Percentiles rank a stretch among this genome's conserved stretches.
Conservation (phyloP, 805 yeast species). For the Hanseniaspora jakobsenii region DNA sequence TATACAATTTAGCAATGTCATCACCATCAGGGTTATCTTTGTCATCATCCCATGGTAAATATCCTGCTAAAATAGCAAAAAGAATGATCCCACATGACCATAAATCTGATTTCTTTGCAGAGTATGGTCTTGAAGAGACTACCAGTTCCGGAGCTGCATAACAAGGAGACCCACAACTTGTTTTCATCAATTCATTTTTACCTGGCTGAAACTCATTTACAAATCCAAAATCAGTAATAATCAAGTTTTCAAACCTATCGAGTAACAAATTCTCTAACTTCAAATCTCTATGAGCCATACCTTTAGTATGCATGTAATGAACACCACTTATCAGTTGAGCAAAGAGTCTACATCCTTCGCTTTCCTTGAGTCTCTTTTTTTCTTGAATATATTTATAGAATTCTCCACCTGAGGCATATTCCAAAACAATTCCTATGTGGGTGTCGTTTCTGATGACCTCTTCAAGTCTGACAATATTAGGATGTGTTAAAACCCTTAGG, state of each 20-base stretch:
- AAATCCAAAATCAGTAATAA: slow-evolving; percentile 88
- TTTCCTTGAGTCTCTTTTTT: slow-evolving; percentile 76
- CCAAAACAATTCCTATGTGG: slow-evolving; percentile 90
- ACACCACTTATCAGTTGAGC: slow-evolving; percentile 92
- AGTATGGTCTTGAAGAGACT: slow-evolving; percentile 72
- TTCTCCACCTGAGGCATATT: slow-evolving; percentile 96
- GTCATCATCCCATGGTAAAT: slow-evolving; percentile 94
- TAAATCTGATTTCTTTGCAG: slow-evolving; percentile 85
- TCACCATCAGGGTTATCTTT: slow-evolving; percentile 93
- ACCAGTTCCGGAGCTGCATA: slow-evolving; percentile 98
- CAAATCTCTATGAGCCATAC: slow-evolving; percentile 79
- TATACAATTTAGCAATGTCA: slow-evolving; percentile 79
- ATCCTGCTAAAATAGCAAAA: slow-evolving; percentile 95
- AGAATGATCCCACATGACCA: slow-evolving; percentile 96
- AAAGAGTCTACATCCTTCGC: slow-evolving; percentile 73
- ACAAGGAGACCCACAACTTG: slow-evolving; percentile 95
- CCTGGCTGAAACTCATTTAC: slow-evolving; percentile 58
- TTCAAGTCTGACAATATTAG: slow-evolving; percentile 81
- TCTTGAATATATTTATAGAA: slow-evolving; percentile 82
- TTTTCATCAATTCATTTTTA: slow-evolving; percentile 70
- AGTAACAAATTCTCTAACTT: slow-evolving; percentile 78
- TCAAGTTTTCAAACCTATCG: slow-evolving; percentile 75
- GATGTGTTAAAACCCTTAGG: slow-evolving; percentile 72
- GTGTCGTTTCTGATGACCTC: slow-evolving; percentile 89
- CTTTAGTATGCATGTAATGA: slow-evolving; percentile 83